These are phyloP conservation scores for Phytophthora melonis DNA, from an alignment of 352 stramenopile species.

Conservation along the genomic window DNA sequence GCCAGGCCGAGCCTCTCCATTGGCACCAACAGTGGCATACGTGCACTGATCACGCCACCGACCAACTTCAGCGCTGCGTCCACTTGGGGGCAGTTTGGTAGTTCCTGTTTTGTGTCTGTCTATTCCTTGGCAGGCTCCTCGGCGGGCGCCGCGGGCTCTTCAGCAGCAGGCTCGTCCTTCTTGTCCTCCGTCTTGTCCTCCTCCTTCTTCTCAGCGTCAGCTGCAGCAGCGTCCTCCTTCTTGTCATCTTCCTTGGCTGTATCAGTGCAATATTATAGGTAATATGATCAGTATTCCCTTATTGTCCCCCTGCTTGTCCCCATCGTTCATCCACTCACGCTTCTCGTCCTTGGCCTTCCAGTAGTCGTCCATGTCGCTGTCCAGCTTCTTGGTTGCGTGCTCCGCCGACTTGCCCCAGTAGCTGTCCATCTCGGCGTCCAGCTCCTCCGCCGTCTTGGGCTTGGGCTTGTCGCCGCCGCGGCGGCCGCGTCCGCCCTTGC, in stretches of 20 bases:
- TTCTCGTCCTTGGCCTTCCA: constrained; percentile 85
- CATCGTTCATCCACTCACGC: constrained; percentile 32
- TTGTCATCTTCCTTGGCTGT: constrained; percentile 33
- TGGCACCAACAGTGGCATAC: background rate
- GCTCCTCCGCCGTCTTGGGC: constrained; percentile 78
- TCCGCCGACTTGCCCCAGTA: constrained; percentile 91
- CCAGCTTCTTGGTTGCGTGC: constrained; percentile 85
- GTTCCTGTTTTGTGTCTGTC: constrained; percentile 9
- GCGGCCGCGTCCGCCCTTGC: constrained; percentile 34
- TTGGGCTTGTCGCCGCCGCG: constrained; percentile 63
- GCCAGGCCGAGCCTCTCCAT: no score
- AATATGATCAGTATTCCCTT: constrained; percentile 1
- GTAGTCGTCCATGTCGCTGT: constrained; percentile 90
- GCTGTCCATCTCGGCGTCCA: constrained; percentile 88
- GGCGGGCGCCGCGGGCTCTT: constrained; percentile 18
- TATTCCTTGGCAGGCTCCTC: constrained; percentile 42
- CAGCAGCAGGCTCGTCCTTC: constrained; percentile 34
- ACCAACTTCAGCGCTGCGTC: background rate
- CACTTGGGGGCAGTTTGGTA: background rate
- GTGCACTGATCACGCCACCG: background rate
- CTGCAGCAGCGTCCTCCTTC: constrained; percentile 21
- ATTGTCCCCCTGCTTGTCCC: background rate
- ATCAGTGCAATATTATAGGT: constrained; percentile 8
- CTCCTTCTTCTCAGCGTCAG: constrained; percentile 13
- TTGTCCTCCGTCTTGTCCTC: constrained; percentile 30